Evolutionary conservation across 2,329 filamentous ascomycete species (phyloP), one percentile per base, ranked within the genome.

Genomic region (Neopestalotiopsis sp.): DNA sequence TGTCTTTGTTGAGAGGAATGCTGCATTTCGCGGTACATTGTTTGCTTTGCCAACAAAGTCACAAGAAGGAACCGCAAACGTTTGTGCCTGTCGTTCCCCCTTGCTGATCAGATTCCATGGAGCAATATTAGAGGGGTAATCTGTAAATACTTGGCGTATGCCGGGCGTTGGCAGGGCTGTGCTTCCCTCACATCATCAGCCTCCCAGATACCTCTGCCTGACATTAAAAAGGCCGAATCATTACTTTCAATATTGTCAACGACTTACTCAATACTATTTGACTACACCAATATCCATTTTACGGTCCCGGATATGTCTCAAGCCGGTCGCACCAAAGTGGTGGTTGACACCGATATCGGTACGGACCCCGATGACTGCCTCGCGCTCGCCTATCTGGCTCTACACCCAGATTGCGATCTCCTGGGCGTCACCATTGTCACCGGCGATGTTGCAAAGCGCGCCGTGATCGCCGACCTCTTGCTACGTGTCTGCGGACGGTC

Each of bases 281-380:
- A 38, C 32, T 30, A 38, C 62, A 12, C 12, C 13, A 38, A 34
- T 32, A 24, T 45, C 24, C 49, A 34, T 34, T 34, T 62, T 62
- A 40, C 14, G 2, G 30, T 40, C 40, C 59, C 28, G 30, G 60
- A 56, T 24, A 66, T 66, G 63, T 58, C 63, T 38, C 28, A 34
- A 38, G 7, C 20, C 32, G 12, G 38, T 63, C 65, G 65, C 68
- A 69, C 61, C 65, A 69, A 69, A 30, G 68, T 69, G 32, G 58
- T 69, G 20, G 68, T 69, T 40, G 68, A 69, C 58, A 69, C 68
- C 38, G 68, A 69, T 56, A 69, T 69, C 61, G 68, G 68, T 60
- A 69, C 65, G 24, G 68, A 69, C 59, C 68, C 68, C n/a, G 68
- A 69, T 38, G 68, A 69, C 45, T 65, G 68, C 38, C 65, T 69